Base-by-base conservation (phyloP, 768 basidiomycete genomes). In the Amanita muscaria region DNA sequence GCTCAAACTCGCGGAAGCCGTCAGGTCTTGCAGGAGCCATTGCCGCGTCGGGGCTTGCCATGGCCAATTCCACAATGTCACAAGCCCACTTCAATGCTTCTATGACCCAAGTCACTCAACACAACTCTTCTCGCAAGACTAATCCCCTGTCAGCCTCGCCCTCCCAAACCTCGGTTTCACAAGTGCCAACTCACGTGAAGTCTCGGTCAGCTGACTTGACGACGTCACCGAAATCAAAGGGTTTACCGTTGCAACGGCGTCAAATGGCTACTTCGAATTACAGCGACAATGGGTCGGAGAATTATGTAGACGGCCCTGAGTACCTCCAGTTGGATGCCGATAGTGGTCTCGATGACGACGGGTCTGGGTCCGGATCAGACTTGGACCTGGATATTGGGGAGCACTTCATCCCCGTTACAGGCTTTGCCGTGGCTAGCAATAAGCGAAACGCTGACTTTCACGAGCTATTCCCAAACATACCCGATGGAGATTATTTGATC, bases 371-470 rank as follows among this genome's bases (percentile, higher is more conserved):
- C 6, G 56, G 56, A 12, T 52, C 49, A 16, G 44, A 21, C 47
- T 59, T 58, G 69, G 65, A 67, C 25, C 47, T 74, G 48, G 70
- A 69, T 50, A 44, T 84, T n/a, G 44, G 35, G 21, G 79, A 79
- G 40, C 80, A 83, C 43, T 86, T 88, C 55, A 88, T 90, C 11
- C 84, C 93, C 1, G 88, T 97, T 4, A 94, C 90, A 5, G 93
- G 94, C 2, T 99, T 98, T 60, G 93, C 96, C 0, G 93, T 98
- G 16, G 96, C 94, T 7, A 96, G 90, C 61, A 89, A 80, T 55
- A 90, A 89, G 60, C 67, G 96, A 43, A 97, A 98, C 56, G 79
- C 84, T 2, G 94, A 98, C 57, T 99, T 99, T 60, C 96, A 99
- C 56, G 86, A 91, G 51, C 60, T 97, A 56, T 98, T 99, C 63